Evolutionary conservation across 805 yeast species (phyloP).

Genomic region (Suhomyces xylopsoci): DNA sequence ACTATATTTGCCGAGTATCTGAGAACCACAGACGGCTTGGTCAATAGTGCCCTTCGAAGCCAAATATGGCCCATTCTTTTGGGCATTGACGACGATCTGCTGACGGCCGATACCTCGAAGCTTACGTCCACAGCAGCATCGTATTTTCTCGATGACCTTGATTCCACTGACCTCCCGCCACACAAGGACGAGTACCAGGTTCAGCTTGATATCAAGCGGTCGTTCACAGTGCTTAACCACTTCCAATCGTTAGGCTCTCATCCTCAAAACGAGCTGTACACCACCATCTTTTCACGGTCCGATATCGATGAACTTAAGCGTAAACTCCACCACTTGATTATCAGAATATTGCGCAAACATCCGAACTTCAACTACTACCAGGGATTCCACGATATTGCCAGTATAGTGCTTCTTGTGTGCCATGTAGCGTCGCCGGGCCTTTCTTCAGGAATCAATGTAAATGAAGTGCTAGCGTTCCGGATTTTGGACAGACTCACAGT

Average conservation of each 20-base stretch:
- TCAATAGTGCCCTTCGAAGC: conserved; percentile 39
- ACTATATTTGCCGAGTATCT: conserved; percentile 30
- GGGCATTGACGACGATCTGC: conserved; percentile 17
- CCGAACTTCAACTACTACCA: conserved; percentile 78
- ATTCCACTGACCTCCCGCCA: conserved; percentile 29
- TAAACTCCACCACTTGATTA: conserved; percentile 44
- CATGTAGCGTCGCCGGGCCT: conserved; percentile 12
- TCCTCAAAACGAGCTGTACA: conserved; percentile 21
- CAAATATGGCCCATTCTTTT: conserved; percentile 53
- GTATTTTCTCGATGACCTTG: conserved; percentile 9
- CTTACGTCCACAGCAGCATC: conserved; percentile 1
- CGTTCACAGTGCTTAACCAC: conserved; percentile 48
- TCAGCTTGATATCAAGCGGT: conserved; percentile 69
- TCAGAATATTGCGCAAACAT: conserved; percentile 54
- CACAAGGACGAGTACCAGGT: conserved; percentile 82
- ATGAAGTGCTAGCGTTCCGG: conserved; percentile 32
- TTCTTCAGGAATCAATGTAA: conserved; percentile 1
- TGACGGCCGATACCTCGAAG: background rate
- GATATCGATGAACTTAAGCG: conserved; percentile 35
- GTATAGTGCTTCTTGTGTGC: conserved; percentile 59
- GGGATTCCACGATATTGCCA: conserved; percentile 87
- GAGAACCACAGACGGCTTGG: conserved; percentile 47
- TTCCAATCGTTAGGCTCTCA: conserved; percentile 18
- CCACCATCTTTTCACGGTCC: conserved; percentile 31
- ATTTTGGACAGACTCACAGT: conserved; percentile 57